These are phyloP conservation scores for Penicillium sumatraense DNA, from an alignment of 2,329 filamentous ascomycete species.

Conservation along the genomic window DNA sequence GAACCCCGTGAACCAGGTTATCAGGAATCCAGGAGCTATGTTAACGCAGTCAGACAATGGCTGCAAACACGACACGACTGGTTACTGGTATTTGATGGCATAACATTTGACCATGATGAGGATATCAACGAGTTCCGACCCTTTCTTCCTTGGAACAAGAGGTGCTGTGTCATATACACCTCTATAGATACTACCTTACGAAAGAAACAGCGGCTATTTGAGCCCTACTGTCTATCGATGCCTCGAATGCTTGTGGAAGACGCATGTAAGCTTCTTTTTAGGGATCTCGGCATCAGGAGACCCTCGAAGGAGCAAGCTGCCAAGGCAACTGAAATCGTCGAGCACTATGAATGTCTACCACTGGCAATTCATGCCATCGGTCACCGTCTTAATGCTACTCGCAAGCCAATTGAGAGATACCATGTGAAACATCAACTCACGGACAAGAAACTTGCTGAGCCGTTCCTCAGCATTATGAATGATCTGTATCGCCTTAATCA, in stretches of 20 bases:
- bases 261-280: constrained; percentile 64
- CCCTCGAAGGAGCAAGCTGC: constrained; percentile 60
- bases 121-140: constrained; percentile 56
- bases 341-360: constrained; percentile 67
- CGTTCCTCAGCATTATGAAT: constrained; percentile 53
- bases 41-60: constrained; percentile 65
- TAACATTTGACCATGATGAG: constrained; percentile 63
- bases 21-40: constrained; percentile 53
- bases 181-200: constrained; percentile 64
- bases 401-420: constrained; percentile 66
- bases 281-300: constrained; percentile 64
- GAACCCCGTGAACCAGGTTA: constrained; percentile 43
- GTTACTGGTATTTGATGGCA: constrained; percentile 70
- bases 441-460: constrained; percentile 58
- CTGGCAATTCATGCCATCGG: constrained; percentile 71
- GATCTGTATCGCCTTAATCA: constrained; percentile 48
- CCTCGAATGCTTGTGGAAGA: constrained; percentile 60
- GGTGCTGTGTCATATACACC: constrained; percentile 70
- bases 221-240: constrained; percentile 63
- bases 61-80: constrained; percentile 65
- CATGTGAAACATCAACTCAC: constrained; percentile 60
- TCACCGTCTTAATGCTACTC: constrained; percentile 63
- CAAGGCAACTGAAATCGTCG: constrained; percentile 66
- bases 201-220: constrained; percentile 62
- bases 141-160: constrained; percentile 67